Conservation (phyloP, 495 filamentous ascomycete genomes). For the Neurospora sp. region DNA sequence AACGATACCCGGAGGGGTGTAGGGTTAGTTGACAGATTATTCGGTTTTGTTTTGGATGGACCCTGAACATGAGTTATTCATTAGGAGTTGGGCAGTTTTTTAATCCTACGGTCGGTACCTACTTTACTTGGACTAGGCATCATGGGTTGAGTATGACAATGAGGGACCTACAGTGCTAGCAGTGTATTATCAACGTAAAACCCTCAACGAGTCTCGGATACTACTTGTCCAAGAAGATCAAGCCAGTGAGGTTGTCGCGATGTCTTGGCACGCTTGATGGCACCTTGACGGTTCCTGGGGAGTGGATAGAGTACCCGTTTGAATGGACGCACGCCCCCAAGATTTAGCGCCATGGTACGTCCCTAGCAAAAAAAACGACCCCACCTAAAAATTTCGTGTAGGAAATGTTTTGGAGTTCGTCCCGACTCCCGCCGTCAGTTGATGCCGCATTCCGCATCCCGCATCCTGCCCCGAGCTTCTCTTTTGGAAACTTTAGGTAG, state of each 20-base stretch:
- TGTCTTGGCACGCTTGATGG: background rate
- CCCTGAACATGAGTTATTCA: background rate
- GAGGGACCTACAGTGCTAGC: background rate
- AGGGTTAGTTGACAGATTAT: background rate
- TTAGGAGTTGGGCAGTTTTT: background rate
- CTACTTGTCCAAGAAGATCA: background rate
- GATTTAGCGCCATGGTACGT: background rate
- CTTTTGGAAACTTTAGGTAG: slow-evolving; percentile 2
- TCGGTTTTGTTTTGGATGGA: background rate
- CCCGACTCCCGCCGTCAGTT: slow-evolving; percentile 4
- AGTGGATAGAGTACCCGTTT: background rate
- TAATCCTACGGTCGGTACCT: background rate
- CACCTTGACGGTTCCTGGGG: background rate
- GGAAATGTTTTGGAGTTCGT: background rate
- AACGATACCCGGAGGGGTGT: background rate
- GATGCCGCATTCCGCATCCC: slow-evolving; percentile 1
- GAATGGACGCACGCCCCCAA: background rate
- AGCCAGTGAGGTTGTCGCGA: background rate
- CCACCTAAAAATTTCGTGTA: slow-evolving; percentile 30
- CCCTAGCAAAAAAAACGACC: background rate
- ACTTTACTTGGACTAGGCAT: background rate
- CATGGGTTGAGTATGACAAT: background rate
- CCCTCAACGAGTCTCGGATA: background rate
- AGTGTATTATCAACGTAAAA: background rate
- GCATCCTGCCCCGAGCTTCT: slow-evolving; percentile 8